Evolutionary conservation across 2,329 filamentous ascomycete species (phyloP), one percentile per base, ranked within the genome.

Genomic region (Clonostachys rosea): DNA sequence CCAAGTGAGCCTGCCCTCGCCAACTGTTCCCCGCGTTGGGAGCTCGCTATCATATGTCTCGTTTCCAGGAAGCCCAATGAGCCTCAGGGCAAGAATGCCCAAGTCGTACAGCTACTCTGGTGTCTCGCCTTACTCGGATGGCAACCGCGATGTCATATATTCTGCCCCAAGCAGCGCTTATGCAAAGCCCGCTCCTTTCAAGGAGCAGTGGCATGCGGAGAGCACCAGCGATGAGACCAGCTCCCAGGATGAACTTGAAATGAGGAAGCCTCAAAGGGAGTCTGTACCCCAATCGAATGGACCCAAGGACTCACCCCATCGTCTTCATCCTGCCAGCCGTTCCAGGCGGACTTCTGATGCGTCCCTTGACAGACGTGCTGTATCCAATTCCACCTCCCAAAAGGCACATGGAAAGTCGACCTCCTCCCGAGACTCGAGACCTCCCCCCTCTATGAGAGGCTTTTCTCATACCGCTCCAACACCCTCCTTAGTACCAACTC

Each of bases 21-120:
- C 59, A 2, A 41, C 34, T 20, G 36, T 44, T 14, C 68, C 74
- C n/a, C 72, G 74, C n/a, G 67, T 72, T 34, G 66, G 68, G 47
- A 78, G 73, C 61, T 65, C 68, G 39, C 60, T 76, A 10, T 73
- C 75, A 1, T 64, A 69, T 50, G 69, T 74, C 35, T 71, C 73
- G 6, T 78, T 74, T 49, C 71, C 46, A 11, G 42, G 46, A 34
- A 17, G 16, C 16, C 16, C 24, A 18, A 3, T 18, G 36, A 18
- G 36, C 36, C 14, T n/a, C 36, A 39, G 36, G 5, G 17, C 17
- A 11, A n/a, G 33, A 13, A 14, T 47, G 18, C 49, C 71, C 9
- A 65, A 66, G 40, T 63, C 68, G 18, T 70, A 74, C 56, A 75
- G 70, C 55, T 72, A 69, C 55, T 65, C 57, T 52, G 68, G 66